These are phyloP conservation scores for Kwoniella bestiolae DNA, from an alignment of 768 basidiomycete genomes.

Conservation along the genomic window DNA sequence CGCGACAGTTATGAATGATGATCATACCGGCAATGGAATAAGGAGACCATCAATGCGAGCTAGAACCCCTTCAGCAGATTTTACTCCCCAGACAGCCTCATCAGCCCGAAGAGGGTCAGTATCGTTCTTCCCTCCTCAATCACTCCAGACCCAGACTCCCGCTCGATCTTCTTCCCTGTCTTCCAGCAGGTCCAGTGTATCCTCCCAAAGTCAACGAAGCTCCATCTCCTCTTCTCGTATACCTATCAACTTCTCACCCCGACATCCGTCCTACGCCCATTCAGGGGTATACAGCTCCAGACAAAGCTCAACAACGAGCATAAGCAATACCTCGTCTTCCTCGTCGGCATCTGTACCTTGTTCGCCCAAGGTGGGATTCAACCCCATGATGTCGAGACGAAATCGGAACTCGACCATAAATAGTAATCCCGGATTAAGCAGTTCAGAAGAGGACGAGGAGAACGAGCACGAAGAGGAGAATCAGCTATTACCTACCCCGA, in stretches of 20 bases:
- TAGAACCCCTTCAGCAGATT: conserved; percentile 3
- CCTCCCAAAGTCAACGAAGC: conserved; percentile 12
- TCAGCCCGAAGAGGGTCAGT: conserved; percentile 13
- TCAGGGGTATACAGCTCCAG: not conserved
- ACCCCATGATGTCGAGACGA: not conserved
- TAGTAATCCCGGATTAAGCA: conserved; percentile 14
- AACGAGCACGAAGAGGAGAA: conserved; percentile 14
- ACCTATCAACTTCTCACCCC: conserved; percentile 18
- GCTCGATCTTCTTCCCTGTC: conserved; percentile 10
- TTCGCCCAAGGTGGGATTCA: not conserved
- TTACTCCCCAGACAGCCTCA: not conserved
- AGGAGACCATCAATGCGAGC: conserved; percentile 1
- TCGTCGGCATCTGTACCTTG: conserved; percentile 8
- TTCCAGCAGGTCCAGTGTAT: conserved; percentile 16
- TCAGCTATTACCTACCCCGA: conserved; percentile 13
- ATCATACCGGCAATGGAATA: not conserved
- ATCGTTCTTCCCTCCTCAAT: conserved; percentile 16
- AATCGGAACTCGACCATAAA: not conserved
- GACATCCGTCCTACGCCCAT: conserved; percentile 13
- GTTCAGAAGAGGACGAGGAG: conserved; percentile 18
- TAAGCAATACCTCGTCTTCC: not conserved
- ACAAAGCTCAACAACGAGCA: conserved; percentile 3
- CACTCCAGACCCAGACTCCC: not conserved
- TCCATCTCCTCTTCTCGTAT: conserved; percentile 11
- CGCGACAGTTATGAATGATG: conserved; percentile 9